Evolutionary conservation across 768 basidiomycete genomes (phyloP), one percentile per base, ranked within the genome.

Genomic region (Rubroboletus satanas): DNA sequence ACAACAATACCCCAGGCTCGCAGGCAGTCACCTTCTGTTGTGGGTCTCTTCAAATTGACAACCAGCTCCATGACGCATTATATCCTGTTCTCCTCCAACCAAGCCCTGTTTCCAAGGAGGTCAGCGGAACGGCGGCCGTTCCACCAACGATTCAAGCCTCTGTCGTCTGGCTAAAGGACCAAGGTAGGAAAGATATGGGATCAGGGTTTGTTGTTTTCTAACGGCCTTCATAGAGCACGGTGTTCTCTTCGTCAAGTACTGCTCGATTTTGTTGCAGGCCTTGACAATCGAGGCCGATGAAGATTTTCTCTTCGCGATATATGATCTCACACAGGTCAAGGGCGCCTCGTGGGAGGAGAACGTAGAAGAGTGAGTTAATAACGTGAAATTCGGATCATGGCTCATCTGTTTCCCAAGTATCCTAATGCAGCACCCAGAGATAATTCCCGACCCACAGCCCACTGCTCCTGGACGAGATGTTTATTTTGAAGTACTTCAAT

Each of bases 191-290:
- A 44, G 5, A 18, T 50, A 35, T 38, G 14, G 23, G 7, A 28
- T 15, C 38, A 39, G 18, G 6, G 2, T 21, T 7, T 37, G 17
- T 2, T 37, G 45, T 39, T 17, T 52, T 21, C 44, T 48, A 4
- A 59, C 5, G 6, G 5, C 15, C 14, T 44, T 46, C 12, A 39
- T 51, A 99, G 97, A 88, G n/a, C 97, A 98, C 60, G 97, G 97
- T 17, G 97, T 99, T 9, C 71, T 93, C n/a, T 98, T 97, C 69
- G 80, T 99, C 75, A 98, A 98, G 73, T 98, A 98, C 66, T 96
- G 92, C 51, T 95, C 95, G 2, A 82, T 98, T 49, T 74, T 99
- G 14, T 75, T 99, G 15, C 97, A 99, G 67, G 91, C 95, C 3
- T 76, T 98, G 70, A 97, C 93, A 0, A 84, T 99, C 15, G 94